Evolutionary conservation across 768 basidiomycete species (phyloP), one percentile per base, ranked within the genome.

Genomic region (Trametes sanguinea): DNA sequence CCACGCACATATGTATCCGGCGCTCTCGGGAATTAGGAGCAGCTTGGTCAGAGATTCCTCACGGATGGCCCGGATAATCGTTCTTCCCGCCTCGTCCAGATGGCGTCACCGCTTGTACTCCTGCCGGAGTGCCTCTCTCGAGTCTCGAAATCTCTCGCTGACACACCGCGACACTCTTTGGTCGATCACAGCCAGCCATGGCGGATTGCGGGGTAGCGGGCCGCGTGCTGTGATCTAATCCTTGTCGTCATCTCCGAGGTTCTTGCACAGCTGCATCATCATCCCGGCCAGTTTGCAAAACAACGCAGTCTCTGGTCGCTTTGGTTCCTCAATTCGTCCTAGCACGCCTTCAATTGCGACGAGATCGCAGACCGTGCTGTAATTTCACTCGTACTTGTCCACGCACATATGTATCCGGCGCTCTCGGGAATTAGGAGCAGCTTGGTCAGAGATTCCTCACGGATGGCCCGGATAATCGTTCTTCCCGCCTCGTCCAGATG

Each of bases 241-340:
- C 30, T 27, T 27, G 33, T 32, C 47, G 10, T 43, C 45, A 63
- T 63, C 61, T 48, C 45, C 53, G 60, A 54, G 29, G 46, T 48
- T 54, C 27, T 17, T 52, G 51, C 60, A 22, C 22, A 22, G 22
- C 22, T 22, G 22, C 22, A 22, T 22, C 22, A 22, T 22, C 22
- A 22, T 22, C 22, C 22, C 22, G 22, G 22, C 22, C 22, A 22
- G 22, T 22, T 22, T 22, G 22, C 22, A 22, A 22, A 22, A 22
- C 22, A 22, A 22, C 22, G 22, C 22, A 22, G 22, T 22, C 22
- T 22, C 22, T 22, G 22, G 22, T 22, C 22, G 22, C 22, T 22
- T 22, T 22, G 22, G 22, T 22, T 22, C 22, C 22, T 22, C 22
- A 22, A 22, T 22, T 22, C 22, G 22, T 32, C 6, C 35, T 37